phyloP scores from a whole-genome alignment of 1,139 yeast species.

The Pneumocystis murina region DNA sequence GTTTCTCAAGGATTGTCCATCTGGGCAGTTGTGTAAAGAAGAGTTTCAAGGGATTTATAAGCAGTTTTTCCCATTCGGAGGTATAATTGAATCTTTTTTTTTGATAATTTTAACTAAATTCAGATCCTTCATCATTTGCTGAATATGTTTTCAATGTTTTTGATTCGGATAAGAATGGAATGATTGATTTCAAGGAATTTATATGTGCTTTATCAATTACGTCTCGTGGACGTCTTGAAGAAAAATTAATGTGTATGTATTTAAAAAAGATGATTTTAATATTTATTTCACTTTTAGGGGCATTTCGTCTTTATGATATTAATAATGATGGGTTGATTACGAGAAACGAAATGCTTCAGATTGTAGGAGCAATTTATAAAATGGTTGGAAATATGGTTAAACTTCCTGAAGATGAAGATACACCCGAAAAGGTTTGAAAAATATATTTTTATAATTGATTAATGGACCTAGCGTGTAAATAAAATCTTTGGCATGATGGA shows the following conservation, averaged over 20 bases:
- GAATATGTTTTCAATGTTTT: conserved; percentile 77
- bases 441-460: neutral
- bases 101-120: neutral
- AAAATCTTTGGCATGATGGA: conserved; percentile 65
- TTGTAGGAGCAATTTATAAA: conserved; percentile 73
- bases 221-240: conserved; percentile 75
- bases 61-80: conserved; percentile 94
- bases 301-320: conserved; percentile 74
- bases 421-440: conserved; percentile 49
- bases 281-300: conserved; percentile 23
- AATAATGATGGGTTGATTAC: conserved; percentile 61
- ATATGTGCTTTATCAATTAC: conserved; percentile 77
- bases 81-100: neutral
- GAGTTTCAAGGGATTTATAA: conserved; percentile 86
- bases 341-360: conserved; percentile 63
- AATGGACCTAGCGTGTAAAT: conserved; percentile 39
- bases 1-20: conserved; percentile 80
- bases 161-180: conserved; percentile 68
- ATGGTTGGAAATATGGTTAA: conserved; percentile 95
- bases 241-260: conserved; percentile 54
- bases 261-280: neutral
- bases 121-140: conserved; percentile 79
- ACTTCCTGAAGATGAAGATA: conserved; percentile 76
- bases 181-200: conserved; percentile 83
- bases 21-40: conserved; percentile 71